Conservation (phyloP, 2,329 filamentous ascomycete species). For the Hymenoscyphus repandus region DNA sequence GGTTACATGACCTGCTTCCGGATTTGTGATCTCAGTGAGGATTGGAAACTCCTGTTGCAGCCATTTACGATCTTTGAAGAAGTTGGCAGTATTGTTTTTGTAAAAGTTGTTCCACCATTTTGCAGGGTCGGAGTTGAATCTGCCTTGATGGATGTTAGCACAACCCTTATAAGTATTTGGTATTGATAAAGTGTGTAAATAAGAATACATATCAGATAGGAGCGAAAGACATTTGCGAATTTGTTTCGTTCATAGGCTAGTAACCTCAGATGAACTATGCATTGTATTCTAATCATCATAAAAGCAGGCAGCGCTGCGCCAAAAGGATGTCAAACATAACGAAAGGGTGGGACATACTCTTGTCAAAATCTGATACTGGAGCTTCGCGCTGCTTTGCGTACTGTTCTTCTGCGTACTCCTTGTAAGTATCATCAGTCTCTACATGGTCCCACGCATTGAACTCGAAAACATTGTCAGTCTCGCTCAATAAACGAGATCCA, state of each 20-base stretch:
- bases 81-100: constrained; percentile 94
- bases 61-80: constrained; percentile 99
- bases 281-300: constrained; percentile 49
- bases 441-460: constrained; percentile 99
- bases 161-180: constrained; percentile 8
- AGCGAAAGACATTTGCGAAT: constrained; percentile 61
- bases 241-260: constrained; percentile 52
- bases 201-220: constrained; percentile 56
- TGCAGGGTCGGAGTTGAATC: constrained; percentile 84
- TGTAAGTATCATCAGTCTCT: constrained; percentile 83
- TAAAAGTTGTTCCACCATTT: constrained; percentile 99
- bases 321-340: constrained; percentile 1
- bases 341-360: constrained; percentile 48
- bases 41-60: constrained; percentile 92
- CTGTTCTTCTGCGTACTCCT: constrained; percentile 78
- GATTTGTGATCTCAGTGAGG: constrained; percentile 67
- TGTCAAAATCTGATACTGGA: constrained; percentile 91
- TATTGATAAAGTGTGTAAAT: constrained; percentile 4
- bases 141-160: constrained; percentile 49
- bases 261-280: constrained; percentile 68
- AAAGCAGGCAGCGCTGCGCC: constrained; percentile 26
- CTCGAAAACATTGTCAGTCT: constrained; percentile 86
- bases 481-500: constrained; percentile 77
- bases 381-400: constrained; percentile 77
- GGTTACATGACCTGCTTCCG: constrained; percentile 62